Evolutionary conservation across 108 stramenopile species (phyloP), one percentile per base, ranked within the genome.

Genomic region (Pseudonitzschia delicatissima): DNA sequence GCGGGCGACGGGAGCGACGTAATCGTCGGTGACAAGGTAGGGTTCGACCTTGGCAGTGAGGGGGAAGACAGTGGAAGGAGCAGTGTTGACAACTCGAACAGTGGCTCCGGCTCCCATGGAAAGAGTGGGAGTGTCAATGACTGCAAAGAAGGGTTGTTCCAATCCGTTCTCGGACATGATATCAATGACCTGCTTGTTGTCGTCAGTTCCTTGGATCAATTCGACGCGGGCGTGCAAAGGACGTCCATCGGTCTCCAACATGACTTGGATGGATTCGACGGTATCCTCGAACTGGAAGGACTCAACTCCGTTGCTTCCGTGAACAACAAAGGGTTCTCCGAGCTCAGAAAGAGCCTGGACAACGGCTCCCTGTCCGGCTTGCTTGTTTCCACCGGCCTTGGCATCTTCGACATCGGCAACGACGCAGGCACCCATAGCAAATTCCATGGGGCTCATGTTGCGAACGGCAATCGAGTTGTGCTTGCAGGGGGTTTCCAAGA

Each of bases 181-280:
- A 64, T 81, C 83, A 42, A 81, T 73, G 32, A 78, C 74, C 48
- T 84, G 83, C 74, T 84, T 84, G 83, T 74, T 78, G 69, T 84
- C 77, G 62, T 84, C 80, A 20, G 83, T 73, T 33, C 83, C 83
- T 67, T 78, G 79, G 34, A 78, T 61, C 62, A 84, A 71, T 55
- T 81, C 83, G 25, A 84, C 72, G 44, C 77, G 70, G 47, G 83
- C 83, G 62, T 84, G 80, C 51, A 84, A 62, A 15, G 79, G 79
- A 72, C 83, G 83, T 34, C 80, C 83, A 57, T 81, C 83, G 34
- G 77, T 78, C 66, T 84, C 77, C 36, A 84, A 63, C 31, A 78
- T 58, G 62, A 84, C 66, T 51, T 78, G 77, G 51, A 84, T 80
- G 27, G 67, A 72, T 44, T 36, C 60, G 15, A 61, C 60, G 60